Evolutionary conservation across 2,329 filamentous ascomycete species (phyloP).

Genomic region (Coniella lustricola): DNA sequence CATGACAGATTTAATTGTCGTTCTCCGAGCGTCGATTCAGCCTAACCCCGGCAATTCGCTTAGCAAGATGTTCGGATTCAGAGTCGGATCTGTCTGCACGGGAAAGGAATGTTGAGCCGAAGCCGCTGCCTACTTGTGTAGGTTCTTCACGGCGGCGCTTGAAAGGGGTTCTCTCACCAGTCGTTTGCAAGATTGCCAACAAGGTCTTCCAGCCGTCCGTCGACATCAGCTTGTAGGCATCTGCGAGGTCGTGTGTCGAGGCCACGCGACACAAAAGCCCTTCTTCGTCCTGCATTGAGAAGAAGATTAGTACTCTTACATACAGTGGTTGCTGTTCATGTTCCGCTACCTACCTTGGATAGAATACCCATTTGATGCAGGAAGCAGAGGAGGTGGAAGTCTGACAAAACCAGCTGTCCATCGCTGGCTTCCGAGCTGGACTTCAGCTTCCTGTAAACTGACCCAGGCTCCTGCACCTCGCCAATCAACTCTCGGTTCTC

Average conservation of each 20-base stretch:
- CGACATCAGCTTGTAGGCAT: constrained; percentile 76
- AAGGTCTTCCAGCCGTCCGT: constrained; percentile 92
- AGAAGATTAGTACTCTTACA: no score
- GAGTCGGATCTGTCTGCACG: constrained; percentile 22
- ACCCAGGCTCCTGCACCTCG: constrained; percentile 71
- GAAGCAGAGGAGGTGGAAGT: constrained; percentile 92
- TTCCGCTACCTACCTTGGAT: constrained; percentile 60
- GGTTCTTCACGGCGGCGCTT: constrained; percentile 53
- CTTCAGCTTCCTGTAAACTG: constrained; percentile 62
- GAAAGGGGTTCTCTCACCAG: constrained; percentile 81
- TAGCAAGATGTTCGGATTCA: constrained; percentile 51
- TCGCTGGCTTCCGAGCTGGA: constrained; percentile 50
- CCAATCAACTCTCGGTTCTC: constrained; percentile 87
- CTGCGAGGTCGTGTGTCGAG: constrained; percentile 69
- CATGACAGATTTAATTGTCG: not conserved
- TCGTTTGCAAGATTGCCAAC: constrained; percentile 87
- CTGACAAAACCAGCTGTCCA: constrained; percentile 66
- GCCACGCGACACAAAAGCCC: constrained; percentile 78
- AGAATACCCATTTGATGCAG: constrained; percentile 74
- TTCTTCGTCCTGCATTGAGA: constrained; percentile 76
- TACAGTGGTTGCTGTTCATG: no score
- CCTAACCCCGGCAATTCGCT: constrained; percentile 61
- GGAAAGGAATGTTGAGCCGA: constrained; percentile 19
- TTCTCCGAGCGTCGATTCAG: constrained; percentile 35
- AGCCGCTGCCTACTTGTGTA: constrained; percentile 15